Percentiles rank a stretch among this genome's conserved stretches.
Conservation (phyloP, 1,139 yeast species). For the Hemisphaericaspora lyxosophila region DNA sequence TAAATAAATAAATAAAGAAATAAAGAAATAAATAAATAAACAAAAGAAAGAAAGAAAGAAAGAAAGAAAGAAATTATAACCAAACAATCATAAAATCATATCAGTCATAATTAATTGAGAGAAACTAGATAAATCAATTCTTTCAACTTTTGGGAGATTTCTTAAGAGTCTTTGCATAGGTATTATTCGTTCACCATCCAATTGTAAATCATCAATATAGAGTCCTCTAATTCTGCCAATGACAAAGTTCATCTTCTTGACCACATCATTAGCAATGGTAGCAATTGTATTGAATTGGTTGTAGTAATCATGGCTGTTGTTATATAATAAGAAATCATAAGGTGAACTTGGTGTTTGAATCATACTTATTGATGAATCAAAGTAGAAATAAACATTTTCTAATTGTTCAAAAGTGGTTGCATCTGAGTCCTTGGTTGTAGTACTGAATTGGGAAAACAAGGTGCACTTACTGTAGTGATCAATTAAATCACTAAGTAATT, state of each 20-base stretch:
- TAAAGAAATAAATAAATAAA: neutral
- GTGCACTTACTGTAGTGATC: conserved; percentile 26
- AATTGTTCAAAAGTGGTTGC: conserved; percentile 13
- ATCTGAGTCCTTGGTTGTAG: neutral
- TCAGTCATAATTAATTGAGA: conserved; percentile 3
- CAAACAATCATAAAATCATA: conserved; percentile 1
- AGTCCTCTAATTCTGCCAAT: conserved; percentile 32
- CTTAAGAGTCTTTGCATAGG: conserved; percentile 32
- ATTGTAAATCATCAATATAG: conserved; percentile 34
- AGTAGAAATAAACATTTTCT: conserved; percentile 35
- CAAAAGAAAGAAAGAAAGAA: neutral
- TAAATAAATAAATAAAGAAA: conserved; percentile 1
- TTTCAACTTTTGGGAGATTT: conserved; percentile 36
- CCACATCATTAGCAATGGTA: conserved; percentile 36
- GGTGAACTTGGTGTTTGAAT: conserved; percentile 5
- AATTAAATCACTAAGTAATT: conserved; percentile 30
- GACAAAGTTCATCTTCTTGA: conserved; percentile 37
- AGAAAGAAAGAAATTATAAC: neutral
- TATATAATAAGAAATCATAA: conserved; percentile 7
- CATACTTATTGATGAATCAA: conserved; percentile 29
- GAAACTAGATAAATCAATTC: conserved; percentile 10
- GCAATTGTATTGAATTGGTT: conserved; percentile 28
- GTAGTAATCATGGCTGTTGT: conserved; percentile 1
- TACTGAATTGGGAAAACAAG: neutral
- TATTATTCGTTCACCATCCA: conserved; percentile 34